These are phyloP conservation scores for Magnusiomyces ingens DNA, from an alignment of 1,139 yeast species.

Conservation along the genomic window DNA sequence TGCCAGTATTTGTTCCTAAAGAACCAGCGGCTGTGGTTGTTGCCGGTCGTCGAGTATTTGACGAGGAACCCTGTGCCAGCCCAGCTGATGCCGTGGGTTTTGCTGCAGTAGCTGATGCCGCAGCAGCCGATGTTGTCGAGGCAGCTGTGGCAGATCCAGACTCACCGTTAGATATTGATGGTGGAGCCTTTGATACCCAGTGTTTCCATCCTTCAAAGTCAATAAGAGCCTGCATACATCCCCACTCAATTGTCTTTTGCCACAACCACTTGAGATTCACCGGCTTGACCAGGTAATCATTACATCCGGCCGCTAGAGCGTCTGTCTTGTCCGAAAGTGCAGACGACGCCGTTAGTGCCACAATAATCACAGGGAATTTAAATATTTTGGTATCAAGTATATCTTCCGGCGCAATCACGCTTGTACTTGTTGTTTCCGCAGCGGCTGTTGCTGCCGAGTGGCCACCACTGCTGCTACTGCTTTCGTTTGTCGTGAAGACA, in stretches of 20 bases:
- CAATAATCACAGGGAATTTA: constrained; percentile 89
- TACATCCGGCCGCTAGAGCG: constrained; percentile 95
- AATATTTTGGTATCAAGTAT: constrained; percentile 54
- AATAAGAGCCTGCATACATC: constrained; percentile 89
- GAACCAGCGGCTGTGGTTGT: neutral
- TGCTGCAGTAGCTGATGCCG: neutral
- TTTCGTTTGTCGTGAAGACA: constrained; percentile 46
- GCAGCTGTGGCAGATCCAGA: no score
- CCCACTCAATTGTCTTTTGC: constrained; percentile 92
- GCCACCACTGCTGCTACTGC: no score
- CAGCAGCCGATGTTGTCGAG: no score
- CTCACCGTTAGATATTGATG: constrained; percentile 19
- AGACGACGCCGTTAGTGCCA: constrained; percentile 89
- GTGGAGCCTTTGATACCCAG: constrained; percentile 45
- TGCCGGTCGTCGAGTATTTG: neutral
- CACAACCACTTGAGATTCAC: constrained; percentile 92
- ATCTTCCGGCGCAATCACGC: constrained; percentile 35
- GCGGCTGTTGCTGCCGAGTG: neutral
- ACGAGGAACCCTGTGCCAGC: neutral
- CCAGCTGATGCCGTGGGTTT: neutral
- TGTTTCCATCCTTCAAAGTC: constrained; percentile 96
- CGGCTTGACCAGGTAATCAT: constrained; percentile 94
- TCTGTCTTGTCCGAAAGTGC: constrained; percentile 82
- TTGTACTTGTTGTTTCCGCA: constrained; percentile 12
- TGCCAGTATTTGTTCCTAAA: neutral